Conservation (phyloP, 1,284 basidiomycete genomes). For the Afroboletus lepidellus region DNA sequence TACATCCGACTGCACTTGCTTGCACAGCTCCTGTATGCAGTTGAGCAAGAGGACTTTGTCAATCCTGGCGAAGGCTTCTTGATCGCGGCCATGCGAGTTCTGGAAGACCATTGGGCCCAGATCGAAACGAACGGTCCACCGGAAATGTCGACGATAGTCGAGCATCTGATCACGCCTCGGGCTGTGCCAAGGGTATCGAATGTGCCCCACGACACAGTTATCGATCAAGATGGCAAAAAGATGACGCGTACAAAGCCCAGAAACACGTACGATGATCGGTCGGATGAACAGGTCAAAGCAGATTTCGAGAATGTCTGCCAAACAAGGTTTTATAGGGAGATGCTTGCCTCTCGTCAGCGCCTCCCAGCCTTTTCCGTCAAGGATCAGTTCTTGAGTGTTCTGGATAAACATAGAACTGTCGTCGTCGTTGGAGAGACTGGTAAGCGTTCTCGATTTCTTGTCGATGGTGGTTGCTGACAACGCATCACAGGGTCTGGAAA, state of each 20-base stretch:
- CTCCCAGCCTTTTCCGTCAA: conserved; percentile 78
- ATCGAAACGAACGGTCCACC: conserved; percentile 73
- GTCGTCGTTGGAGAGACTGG: conserved; percentile 87
- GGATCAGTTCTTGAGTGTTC: conserved; percentile 58
- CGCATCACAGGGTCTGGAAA: conserved; percentile 76
- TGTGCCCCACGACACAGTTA: not conserved
- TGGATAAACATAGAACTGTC: conserved; percentile 67
- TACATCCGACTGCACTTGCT: conserved; percentile 87
- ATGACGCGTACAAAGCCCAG: conserved; percentile 14
- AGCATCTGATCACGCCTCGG: conserved; percentile 18
- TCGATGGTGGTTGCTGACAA: conserved; percentile 4
- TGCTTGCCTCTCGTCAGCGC: conserved; percentile 56
- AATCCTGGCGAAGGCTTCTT: conserved; percentile 72
- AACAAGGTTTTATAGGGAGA: conserved; percentile 52
- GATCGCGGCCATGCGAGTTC: conserved; percentile 70
- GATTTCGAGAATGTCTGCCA: conserved; percentile 51
- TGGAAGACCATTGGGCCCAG: conserved; percentile 69
- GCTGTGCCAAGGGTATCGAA: conserved; percentile 5
- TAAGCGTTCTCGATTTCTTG: conserved; percentile 20
- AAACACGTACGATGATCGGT: conserved; percentile 42
- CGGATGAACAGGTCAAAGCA: conserved; percentile 52
- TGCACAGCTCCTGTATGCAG: conserved; percentile 55
- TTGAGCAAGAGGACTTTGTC: conserved; percentile 55
- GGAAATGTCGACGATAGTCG: conserved; percentile 63
- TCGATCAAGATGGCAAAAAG: not conserved